These are phyloP conservation scores for Kuraishia borneana DNA, from an alignment of 805 yeast species.

Conservation along the genomic window DNA sequence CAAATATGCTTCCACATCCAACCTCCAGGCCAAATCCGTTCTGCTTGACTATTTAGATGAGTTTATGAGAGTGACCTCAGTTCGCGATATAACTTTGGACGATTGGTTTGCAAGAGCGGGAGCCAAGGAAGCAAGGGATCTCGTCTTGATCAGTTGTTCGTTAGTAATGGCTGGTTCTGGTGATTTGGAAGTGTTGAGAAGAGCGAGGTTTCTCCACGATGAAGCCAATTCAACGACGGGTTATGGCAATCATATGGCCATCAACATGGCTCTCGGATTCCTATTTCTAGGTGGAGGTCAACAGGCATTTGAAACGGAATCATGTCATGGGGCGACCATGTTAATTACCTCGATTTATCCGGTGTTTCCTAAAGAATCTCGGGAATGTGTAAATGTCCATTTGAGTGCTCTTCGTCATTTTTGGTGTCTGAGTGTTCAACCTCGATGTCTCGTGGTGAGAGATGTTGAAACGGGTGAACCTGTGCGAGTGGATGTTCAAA, in stretches of 20 bases:
- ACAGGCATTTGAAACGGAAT: slow-evolving; percentile 49
- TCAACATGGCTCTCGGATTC: slow-evolving; percentile 77
- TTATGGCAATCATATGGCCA: slow-evolving; percentile 68
- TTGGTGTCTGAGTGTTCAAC: slow-evolving; percentile 80
- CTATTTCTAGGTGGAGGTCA: slow-evolving; percentile 90
- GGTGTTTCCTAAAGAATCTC: slow-evolving; percentile 36
- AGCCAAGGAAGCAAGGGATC: slow-evolving; percentile 42
- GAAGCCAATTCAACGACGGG: slow-evolving; percentile 28
- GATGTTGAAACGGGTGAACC: slow-evolving; percentile 55
- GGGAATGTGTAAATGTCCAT: slow-evolving; percentile 42
- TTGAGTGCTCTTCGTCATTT: slow-evolving; percentile 81
- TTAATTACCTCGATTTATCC: slow-evolving; percentile 75
- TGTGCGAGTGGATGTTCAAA: slow-evolving; percentile 29
- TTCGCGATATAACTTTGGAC: slow-evolving; percentile 41
- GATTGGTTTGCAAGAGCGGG: slow-evolving; percentile 43
- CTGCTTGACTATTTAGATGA: slow-evolving; percentile 44
- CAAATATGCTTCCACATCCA: slow-evolving; percentile 61
- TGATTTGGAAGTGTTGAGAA: slow-evolving; percentile 64
- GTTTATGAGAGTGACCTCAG: slow-evolving; percentile 29
- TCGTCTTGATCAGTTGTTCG: slow-evolving; percentile 53
- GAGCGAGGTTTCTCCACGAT: slow-evolving; percentile 63
- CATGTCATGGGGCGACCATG: slow-evolving; percentile 55
- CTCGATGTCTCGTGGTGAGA: slow-evolving; percentile 68
- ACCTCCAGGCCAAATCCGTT: slow-evolving; percentile 40
- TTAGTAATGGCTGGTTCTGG: slow-evolving; percentile 88